Evolutionary conservation across 2,329 filamentous ascomycete species (phyloP).

Genomic region (Monosporascus sp.): DNA sequence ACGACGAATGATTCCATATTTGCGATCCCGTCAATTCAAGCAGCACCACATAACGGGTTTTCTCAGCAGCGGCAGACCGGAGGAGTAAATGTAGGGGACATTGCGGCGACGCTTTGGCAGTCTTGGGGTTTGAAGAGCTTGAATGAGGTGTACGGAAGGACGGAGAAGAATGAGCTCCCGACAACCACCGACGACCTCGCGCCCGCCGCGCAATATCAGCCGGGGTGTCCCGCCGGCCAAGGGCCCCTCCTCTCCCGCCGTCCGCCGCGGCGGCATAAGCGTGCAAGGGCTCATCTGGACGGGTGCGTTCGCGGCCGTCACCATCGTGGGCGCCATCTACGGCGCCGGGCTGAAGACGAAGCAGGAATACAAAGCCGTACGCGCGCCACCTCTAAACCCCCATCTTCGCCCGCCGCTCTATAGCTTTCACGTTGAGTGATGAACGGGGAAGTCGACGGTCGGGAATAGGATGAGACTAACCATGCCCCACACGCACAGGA

Average conservation of each 20-base stretch:
- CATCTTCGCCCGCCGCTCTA: not conserved
- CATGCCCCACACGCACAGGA: slow-evolving; percentile 15
- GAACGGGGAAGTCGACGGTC: not conserved
- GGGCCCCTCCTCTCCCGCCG: not conserved
- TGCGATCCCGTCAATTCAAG: too few species aligned
- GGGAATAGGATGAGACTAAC: not conserved
- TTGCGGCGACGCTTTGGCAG: too few species aligned
- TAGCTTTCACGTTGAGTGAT: not conserved
- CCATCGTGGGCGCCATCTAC: slow-evolving; percentile 41
- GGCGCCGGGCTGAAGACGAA: slow-evolving; percentile 45
- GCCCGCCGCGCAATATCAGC: not conserved
- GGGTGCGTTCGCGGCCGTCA: slow-evolving; percentile 40
- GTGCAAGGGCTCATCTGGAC: slow-evolving; percentile 28
- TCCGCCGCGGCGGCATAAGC: slow-evolving; percentile 1
- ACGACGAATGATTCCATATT: too few species aligned
- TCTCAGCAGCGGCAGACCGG: too few species aligned
- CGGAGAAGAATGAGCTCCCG: not conserved
- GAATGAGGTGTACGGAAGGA: too few species aligned
- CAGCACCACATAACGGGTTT: too few species aligned
- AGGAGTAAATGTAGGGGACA: too few species aligned
- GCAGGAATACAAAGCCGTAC: slow-evolving; percentile 39
- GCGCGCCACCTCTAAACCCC: slow-evolving; percentile 1
- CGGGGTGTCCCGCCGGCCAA: slow-evolving; percentile 5
- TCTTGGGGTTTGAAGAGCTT: too few species aligned
- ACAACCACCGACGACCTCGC: not conserved